Percentiles rank a stretch among this genome's conserved stretches.
These are phyloP conservation scores for Mortierella antarctica DNA, from an alignment of 192 early-diverging fungal genomes.

Conservation along the genomic window DNA sequence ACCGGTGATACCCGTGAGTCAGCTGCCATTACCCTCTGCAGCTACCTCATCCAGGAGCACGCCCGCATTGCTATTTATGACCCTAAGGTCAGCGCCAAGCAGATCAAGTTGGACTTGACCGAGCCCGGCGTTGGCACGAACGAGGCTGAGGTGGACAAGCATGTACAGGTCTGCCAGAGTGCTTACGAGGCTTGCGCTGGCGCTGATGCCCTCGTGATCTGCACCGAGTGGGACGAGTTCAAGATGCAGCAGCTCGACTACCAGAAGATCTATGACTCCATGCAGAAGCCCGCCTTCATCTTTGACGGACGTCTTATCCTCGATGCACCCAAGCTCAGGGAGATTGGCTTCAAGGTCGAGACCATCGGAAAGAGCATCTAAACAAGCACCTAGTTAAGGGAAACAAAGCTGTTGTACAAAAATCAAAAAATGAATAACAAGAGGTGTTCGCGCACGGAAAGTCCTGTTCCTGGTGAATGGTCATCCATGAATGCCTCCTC, in stretches of 20 bases:
- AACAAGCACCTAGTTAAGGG: constrained; percentile 1
- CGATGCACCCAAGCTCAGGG: constrained; percentile 67
- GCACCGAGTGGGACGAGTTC: constrained; percentile 95
- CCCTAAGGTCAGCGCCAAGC: constrained; percentile 83
- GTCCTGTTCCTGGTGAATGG: constrained; percentile 25
- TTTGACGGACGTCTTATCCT: constrained; percentile 93
- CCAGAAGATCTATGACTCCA: constrained; percentile 68
- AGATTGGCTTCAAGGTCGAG: constrained; percentile 84
- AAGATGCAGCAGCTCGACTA: constrained; percentile 75
- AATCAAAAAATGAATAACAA: not conserved
- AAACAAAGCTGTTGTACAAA: not conserved
- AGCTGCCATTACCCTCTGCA: constrained; percentile 87
- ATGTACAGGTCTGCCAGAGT: constrained; percentile 68
- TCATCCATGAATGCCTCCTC: not conserved
- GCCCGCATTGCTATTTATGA: constrained; percentile 87
- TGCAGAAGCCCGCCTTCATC: constrained; percentile 88
- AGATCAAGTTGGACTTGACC: constrained; percentile 76
- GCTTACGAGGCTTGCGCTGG: constrained; percentile 78
- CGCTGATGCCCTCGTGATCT: constrained; percentile 82
- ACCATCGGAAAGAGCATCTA: constrained; percentile 69
- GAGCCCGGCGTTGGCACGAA: constrained; percentile 65
- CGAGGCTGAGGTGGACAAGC: constrained; percentile 63
- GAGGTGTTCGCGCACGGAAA: not conserved
- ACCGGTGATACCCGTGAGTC: constrained; percentile 94
- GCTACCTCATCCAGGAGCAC: constrained; percentile 81